phyloP scores from a whole-genome alignment of 768 basidiomycete species.

The Amyloporia xantha region DNA sequence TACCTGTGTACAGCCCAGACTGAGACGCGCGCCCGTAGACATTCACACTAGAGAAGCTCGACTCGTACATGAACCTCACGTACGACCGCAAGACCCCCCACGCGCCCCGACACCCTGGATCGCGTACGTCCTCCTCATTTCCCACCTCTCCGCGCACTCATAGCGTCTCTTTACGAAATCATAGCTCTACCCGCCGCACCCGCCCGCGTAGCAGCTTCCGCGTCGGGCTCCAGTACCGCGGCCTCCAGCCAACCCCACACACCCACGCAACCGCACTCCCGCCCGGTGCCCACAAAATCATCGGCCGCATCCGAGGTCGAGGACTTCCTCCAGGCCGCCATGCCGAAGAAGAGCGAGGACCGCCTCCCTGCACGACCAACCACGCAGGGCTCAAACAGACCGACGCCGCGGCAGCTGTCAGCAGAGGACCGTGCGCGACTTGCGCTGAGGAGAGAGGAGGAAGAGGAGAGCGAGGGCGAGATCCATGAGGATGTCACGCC shows the following conservation, averaged over 20 bases:
- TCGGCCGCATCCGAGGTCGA: no score
- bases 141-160: conserved; percentile 8
- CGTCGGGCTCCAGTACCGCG: no score
- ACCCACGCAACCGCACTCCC: no score
- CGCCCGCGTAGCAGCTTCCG: background rate
- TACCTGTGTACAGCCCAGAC: no score
- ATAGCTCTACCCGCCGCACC: conserved; percentile 14
- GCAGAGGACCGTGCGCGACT: no score
- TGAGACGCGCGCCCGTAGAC: conserved; percentile 35
- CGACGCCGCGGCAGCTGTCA: no score
- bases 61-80: conserved; percentile 51
- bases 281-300: no score
- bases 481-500: conserved; percentile 11
- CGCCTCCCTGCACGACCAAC: conserved; percentile 1
- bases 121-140: conserved; percentile 21
- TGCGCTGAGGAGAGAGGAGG: conserved; percentile 13
- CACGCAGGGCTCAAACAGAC: background rate
- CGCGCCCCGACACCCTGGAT: conserved; percentile 20
- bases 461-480: conserved; percentile 22
- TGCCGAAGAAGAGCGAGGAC: conserved; percentile 6
- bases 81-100: conserved; percentile 40
- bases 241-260: conserved; percentile 8
- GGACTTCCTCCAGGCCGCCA: conserved; percentile 36
- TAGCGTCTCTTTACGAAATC: conserved; percentile 1
- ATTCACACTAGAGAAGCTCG: conserved; percentile 71